phyloP scores from a whole-genome alignment of 1,139 yeast genomes.

The Meyerozyma smithsonii region DNA sequence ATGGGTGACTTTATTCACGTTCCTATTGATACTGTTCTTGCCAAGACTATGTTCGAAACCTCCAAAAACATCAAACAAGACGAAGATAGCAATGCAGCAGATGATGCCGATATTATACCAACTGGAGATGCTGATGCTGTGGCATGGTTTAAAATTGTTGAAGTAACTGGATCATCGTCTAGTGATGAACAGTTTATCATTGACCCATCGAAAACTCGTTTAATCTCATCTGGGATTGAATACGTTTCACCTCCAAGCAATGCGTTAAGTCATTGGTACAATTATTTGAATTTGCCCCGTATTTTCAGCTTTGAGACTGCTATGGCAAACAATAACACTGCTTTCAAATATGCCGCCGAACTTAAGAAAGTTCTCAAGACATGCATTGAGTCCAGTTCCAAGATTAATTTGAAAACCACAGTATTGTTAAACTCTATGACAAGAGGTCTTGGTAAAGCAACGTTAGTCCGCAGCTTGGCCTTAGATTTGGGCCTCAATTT shows the following conservation, averaged over 20 bases:
- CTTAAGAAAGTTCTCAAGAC: conserved; percentile 49
- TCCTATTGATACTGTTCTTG: conserved; percentile 66
- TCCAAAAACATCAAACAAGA: conserved; percentile 15
- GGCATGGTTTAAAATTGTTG: conserved; percentile 75
- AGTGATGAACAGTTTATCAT: conserved; percentile 49
- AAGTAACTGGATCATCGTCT: conserved; percentile 27
- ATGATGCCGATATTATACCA: conserved; percentile 42
- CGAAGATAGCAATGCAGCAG: conserved; percentile 19
- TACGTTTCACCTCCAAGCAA: conserved; percentile 35
- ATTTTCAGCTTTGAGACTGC: conserved; percentile 27
- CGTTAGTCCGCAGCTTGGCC: conserved; percentile 53
- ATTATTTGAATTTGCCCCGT: conserved; percentile 34
- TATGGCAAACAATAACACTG: conserved; percentile 8
- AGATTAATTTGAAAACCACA: conserved; percentile 50
- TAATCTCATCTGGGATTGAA: conserved; percentile 63
- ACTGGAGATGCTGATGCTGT: conserved; percentile 65
- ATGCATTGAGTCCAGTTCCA: conserved; percentile 24
- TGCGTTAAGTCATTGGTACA: conserved; percentile 40
- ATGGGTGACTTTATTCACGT: conserved; percentile 71
- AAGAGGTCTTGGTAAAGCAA: conserved; percentile 77
- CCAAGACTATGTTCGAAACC: conserved; percentile 52
- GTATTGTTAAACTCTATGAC: conserved; percentile 64
- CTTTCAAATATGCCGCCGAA: conserved; percentile 49
- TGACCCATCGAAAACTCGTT: conserved; percentile 60
- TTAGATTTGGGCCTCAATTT: conserved; percentile 63